Evolutionary conservation across 2,329 filamentous ascomycete species (phyloP), one percentile per base, ranked within the genome.

Genomic region (Colletotrichum horii): DNA sequence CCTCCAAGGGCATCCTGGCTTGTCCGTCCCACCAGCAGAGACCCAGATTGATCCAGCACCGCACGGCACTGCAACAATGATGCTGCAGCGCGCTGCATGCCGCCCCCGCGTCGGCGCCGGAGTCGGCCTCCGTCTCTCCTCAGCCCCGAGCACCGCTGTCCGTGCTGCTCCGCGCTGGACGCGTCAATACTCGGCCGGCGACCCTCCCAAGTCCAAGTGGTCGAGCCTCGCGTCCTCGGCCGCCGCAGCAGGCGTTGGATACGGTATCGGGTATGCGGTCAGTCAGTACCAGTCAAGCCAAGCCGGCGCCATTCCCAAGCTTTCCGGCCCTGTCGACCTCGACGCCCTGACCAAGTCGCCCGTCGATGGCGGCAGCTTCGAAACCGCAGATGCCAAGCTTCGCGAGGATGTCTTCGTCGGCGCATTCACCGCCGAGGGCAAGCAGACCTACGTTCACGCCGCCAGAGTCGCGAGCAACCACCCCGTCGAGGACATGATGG

Each of bases 401-500:
- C 81, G 84, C 6, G 75, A 83, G 38, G 79, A 84, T 38, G 71
- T 76, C 6, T 85, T 85, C 36, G 78, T 79, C 5, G 79, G 78
- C 5, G 75, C 78, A 1, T 78, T 69, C 14, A 80, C 80, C 1
- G 64, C 70, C 11, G 78, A 75, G 19, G 84, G 84, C 22, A 73
- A 67, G 28, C n/a, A 75, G 5, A 52, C 73, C 1, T 79, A 84
- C 8, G 80, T 85, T 5, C 83, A 85, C 58, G 77, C 83, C 19
- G 82, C 80, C 24, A 80, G 83, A 4, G 75, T 85, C 19, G 78
- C 83, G 15, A 85, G 84, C 73, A 85, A 85, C 32, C 70, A 79
- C 8, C 83, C 83, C 0, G 80, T 83, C 7, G 84, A 85, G 76
- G 84, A 85, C 36, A 78, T 84, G 26, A 85, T 83, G 83, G 79